Evolutionary conservation across 169 alveolate genomes (phyloP), one percentile per base, ranked within the genome.

Genomic region (Babesia ovata): DNA sequence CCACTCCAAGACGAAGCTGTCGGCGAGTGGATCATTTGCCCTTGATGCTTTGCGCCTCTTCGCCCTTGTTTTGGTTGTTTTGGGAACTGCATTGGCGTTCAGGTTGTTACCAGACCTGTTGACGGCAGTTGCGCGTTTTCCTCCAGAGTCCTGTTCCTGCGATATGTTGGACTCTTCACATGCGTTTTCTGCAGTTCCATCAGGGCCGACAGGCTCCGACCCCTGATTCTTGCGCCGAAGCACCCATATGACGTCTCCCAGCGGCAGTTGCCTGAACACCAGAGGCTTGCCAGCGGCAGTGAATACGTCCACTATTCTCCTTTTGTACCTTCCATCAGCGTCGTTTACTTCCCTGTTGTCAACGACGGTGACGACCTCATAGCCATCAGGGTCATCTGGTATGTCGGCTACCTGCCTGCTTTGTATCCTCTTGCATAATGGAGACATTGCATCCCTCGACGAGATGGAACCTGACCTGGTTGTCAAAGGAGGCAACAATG

Each of bases 171-270:
- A 16, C 2, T 59, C 69, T 0, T 7, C 58, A 33, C 2, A 6
- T 4, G 2, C 19, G 56, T 49, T 49, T 10, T 49, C 56, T 49
- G 56, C 22, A 16, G 19, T 16, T 49, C 2, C 22, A 17, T 3
- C 56, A n/a, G 26, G 56, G 4, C 8, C 22, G 33, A 11, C 24
- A 1, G 14, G 33, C 28, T 17, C 28, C n/a, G n/a, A 1, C 7
- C 54, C 49, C 28, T 33, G 21, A 22, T 52, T 6, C 19, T 21
- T 77, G 46, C 52, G 60, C 3, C 56, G 72, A 33, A 81, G 56
- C n/a, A 90, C 63, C 94, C 94, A 90, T 12, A 90, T 86, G 57
- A 86, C 87, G 54, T 90, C 94, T 26, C 94, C 94, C 46, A 90
- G 84, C 24, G 94, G 94, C n/a, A 90, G 63, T 48, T 86, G 88